Percentiles rank a stretch among this genome's conserved stretches.
Conservation (phyloP, 345 rosid genomes). For the Toxicodendron radicans region DNA sequence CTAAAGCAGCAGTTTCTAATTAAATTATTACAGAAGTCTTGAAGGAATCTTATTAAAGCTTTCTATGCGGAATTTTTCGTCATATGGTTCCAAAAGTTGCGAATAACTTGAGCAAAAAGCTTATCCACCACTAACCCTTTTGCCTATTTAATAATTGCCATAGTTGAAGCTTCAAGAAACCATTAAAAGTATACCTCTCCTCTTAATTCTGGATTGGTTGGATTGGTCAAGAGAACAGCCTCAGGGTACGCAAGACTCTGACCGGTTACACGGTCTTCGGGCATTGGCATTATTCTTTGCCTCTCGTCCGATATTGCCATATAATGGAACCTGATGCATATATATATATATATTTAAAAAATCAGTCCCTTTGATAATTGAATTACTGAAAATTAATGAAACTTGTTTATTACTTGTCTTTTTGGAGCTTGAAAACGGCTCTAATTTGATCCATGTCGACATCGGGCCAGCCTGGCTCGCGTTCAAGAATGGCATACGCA, state of each 20-base stretch:
- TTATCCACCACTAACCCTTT: background rate
- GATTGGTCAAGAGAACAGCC: constrained; percentile 79
- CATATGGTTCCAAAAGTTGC: background rate
- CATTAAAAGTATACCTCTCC: constrained; percentile 56
- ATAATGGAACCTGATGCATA: constrained; percentile 56
- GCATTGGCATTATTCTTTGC: constrained; percentile 72
- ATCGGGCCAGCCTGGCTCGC: constrained; percentile 74
- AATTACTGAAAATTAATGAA: background rate
- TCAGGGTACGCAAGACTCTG: constrained; percentile 65
- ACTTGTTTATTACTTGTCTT: constrained; percentile 37
- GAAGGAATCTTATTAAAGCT: background rate
- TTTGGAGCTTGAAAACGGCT: constrained; percentile 72
- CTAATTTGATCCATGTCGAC: constrained; percentile 88
- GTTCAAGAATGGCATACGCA: constrained; percentile 66
- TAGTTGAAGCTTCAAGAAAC: background rate
- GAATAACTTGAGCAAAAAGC: background rate
- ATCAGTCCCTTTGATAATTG: background rate
- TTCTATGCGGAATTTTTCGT: background rate
- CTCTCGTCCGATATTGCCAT: constrained; percentile 77
- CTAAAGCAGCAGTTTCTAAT: background rate
- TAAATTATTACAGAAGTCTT: background rate
- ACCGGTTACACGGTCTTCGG: constrained; percentile 44
- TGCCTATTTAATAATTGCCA: background rate
- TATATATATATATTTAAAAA: too few species aligned
- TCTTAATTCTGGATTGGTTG: constrained; percentile 46